phyloP scores from a whole-genome alignment of 495 filamentous ascomycete genomes.

The Annulohypoxylon stygium region DNA sequence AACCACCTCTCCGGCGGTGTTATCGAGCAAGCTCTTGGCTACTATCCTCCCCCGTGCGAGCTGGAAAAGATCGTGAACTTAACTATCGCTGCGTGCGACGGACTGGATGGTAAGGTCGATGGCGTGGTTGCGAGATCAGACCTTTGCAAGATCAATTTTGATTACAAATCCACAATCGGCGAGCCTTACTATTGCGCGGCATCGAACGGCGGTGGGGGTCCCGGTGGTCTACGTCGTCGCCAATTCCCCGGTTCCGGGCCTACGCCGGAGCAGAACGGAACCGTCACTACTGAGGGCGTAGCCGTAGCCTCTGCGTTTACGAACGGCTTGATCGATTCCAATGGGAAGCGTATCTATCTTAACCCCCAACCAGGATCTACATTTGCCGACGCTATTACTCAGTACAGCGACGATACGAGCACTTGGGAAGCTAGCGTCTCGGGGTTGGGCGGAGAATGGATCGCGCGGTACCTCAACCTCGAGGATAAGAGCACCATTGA shows the following conservation, averaged over 20 bases:
- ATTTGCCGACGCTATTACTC: conserved; percentile 60
- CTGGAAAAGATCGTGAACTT: conserved; percentile 64
- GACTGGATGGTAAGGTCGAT: conserved; percentile 65
- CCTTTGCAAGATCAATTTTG: conserved; percentile 63
- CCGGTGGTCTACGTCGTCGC: conserved; percentile 19
- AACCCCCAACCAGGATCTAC: conserved; percentile 58
- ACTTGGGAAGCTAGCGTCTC: conserved; percentile 55
- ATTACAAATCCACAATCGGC: conserved; percentile 61
- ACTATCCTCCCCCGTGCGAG: conserved; percentile 67
- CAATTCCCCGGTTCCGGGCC: conserved; percentile 32
- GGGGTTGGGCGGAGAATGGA: conserved; percentile 56
- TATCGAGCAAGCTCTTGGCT: conserved; percentile 62
- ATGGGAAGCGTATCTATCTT: conserved; percentile 61
- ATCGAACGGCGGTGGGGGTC: conserved; percentile 22
- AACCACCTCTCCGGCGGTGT: conserved; percentile 60
- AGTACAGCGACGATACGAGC: conserved; percentile 57
- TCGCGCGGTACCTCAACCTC: conserved; percentile 52
- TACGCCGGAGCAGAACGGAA: conserved; percentile 61
- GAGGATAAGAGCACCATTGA: conserved; percentile 54
- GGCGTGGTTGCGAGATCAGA: conserved; percentile 66
- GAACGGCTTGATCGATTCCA: conserved; percentile 60
- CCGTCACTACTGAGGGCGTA: conserved; percentile 55
- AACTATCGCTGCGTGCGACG: conserved; percentile 66
- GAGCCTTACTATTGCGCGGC: conserved; percentile 65
- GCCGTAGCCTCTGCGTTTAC: conserved; percentile 58